Conservation (phyloP, 2,329 filamentous ascomycete genomes). For the Xylariomycetidae sp. region DNA sequence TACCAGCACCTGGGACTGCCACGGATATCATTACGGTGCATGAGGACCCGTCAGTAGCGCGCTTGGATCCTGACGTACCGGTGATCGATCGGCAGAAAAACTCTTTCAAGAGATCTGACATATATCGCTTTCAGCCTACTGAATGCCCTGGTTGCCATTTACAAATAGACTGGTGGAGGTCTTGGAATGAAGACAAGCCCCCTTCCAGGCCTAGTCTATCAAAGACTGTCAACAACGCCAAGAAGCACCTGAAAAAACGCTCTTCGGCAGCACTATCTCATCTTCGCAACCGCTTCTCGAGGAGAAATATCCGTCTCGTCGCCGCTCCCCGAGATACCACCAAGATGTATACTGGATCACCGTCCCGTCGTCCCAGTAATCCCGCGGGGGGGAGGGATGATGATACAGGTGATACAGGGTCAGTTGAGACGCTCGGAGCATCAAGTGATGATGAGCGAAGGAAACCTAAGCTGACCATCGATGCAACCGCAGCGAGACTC, state of each 20-base stretch:
- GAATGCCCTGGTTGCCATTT: too few relatives aligned
- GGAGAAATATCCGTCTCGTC: background rate
- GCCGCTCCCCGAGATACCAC: background rate
- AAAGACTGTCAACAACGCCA: slow-evolving; percentile 1
- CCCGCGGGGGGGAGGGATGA: slow-evolving; percentile 1
- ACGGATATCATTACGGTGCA: too few relatives aligned
- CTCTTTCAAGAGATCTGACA: too few relatives aligned
- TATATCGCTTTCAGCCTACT: too few relatives aligned
- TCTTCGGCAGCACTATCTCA: slow-evolving; percentile 1
- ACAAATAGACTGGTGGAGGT: too few relatives aligned
- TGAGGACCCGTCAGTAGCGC: too few relatives aligned
- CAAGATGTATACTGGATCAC: background rate
- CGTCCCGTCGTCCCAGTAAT: background rate
- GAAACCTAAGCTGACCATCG: slow-evolving; percentile 13
- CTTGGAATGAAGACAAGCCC: too few relatives aligned
- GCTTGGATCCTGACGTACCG: too few relatives aligned
- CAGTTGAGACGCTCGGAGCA: slow-evolving; percentile 11
- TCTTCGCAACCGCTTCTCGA: slow-evolving; percentile 1
- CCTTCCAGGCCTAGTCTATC: too few relatives aligned
- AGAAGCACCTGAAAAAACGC: background rate
- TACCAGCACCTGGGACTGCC: too few relatives aligned
- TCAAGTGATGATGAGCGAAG: slow-evolving; percentile 10
- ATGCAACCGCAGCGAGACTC: slow-evolving; percentile 17
- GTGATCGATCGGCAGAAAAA: too few relatives aligned
- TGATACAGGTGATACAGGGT: slow-evolving; percentile 5